Conservation (phyloP, 1,284 basidiomycete genomes). For the Pterula multifida region DNA sequence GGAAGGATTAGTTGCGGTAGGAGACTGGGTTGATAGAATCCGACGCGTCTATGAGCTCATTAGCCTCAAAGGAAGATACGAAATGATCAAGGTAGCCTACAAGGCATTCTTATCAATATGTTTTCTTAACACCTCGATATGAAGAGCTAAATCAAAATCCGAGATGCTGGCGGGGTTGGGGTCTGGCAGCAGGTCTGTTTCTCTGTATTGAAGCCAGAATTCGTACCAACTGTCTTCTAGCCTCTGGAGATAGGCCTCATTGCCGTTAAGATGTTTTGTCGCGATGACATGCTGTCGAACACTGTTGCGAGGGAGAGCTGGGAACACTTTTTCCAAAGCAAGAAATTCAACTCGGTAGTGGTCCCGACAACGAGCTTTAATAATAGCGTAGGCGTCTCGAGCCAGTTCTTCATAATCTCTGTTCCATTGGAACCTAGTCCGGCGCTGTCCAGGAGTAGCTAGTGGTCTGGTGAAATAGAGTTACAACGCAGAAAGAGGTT, state of each 20-base stretch:
- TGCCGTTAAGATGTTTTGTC: constrained; percentile 53
- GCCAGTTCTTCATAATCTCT: constrained; percentile 79
- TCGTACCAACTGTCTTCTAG: constrained; percentile 76
- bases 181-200: constrained; percentile 59
- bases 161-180: constrained; percentile 52
- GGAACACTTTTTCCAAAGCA: constrained; percentile 70
- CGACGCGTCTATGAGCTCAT: constrained; percentile 32
- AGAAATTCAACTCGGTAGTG: constrained; percentile 53
- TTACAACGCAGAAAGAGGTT: too few species aligned
- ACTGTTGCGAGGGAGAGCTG: constrained; percentile 52
- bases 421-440: constrained; percentile 74
- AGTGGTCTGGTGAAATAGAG: too few species aligned
- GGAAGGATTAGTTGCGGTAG: constrained; percentile 29
- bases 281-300: constrained; percentile 50
- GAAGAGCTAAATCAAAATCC: constrained; percentile 67
- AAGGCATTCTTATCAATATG: constrained; percentile 77
- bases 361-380: constrained; percentile 63
- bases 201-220: constrained; percentile 63
- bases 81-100: constrained; percentile 35
- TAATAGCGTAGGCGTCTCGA: constrained; percentile 73
- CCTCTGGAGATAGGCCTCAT: constrained; percentile 64
- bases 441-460: constrained; percentile 17
- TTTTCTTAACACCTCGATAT: constrained; percentile 69
- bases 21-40: constrained; percentile 29
- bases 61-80: constrained; percentile 4